A percentile compares a stretch with the other conserved stretches of the same genome.
These are phyloP conservation scores for Prototheca wickerhamii DNA, from an alignment of 163 green algal genomes.

Conservation along the genomic window DNA sequence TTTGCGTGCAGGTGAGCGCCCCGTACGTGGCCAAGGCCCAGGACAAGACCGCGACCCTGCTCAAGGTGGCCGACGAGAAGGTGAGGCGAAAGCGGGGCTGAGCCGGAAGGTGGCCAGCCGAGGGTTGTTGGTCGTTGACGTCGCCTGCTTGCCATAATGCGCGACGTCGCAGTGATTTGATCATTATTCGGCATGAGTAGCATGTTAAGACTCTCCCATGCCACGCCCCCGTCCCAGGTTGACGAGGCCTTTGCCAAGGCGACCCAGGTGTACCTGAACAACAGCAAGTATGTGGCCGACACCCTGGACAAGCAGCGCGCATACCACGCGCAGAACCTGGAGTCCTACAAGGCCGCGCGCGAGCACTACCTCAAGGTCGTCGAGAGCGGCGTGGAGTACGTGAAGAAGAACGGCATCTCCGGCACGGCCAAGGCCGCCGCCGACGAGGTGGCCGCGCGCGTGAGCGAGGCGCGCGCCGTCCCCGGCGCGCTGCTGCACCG, in stretches of 20 bases:
- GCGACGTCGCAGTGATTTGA: no score
- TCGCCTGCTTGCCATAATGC: no score
- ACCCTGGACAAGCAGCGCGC: constrained; percentile 25
- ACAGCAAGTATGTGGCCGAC: constrained; percentile 12
- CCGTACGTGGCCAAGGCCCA: constrained; percentile 29
- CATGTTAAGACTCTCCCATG: no score
- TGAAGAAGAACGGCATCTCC: constrained; percentile 27
- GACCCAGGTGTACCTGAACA: constrained; percentile 13
- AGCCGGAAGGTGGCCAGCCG: no score
- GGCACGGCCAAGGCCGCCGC: constrained; percentile 18
- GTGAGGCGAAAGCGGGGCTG: no score
- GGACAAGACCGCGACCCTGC: constrained; percentile 21
- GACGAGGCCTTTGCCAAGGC: constrained; percentile 13
- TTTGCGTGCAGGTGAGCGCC: neutral
- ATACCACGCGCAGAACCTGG: constrained; percentile 27
- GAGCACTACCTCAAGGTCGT: constrained; percentile 43
- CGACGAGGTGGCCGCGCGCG: constrained; percentile 23
- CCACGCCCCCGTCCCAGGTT: constrained; percentile 11
- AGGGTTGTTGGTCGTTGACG: no score
- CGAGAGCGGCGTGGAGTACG: constrained; percentile 27
- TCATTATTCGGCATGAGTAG: no score
- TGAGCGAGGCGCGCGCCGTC: constrained; percentile 21
- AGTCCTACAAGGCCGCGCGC: constrained; percentile 23
- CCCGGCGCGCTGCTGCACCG: constrained; percentile 11
- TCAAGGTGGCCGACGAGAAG: constrained; percentile 20